Evolutionary conservation across 371 early-diverging fungal genomes (phyloP).

Genomic region (Homolaphlyctis polyrhiza): DNA sequence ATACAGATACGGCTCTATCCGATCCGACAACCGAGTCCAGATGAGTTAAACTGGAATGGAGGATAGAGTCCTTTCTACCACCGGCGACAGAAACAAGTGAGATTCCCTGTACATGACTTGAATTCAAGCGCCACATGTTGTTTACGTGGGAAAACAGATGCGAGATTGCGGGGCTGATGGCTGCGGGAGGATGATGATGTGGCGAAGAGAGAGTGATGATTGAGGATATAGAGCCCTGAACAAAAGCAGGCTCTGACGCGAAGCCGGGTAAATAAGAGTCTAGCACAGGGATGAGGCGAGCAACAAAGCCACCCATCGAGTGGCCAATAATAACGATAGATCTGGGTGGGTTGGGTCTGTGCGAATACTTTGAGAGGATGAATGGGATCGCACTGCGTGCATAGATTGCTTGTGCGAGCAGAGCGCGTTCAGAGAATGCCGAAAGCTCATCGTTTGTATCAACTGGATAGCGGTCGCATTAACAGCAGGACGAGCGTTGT

Average conservation of each 20-base stretch:
- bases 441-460: conserved; percentile 90
- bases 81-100: conserved; percentile 85
- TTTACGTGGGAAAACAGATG: conserved; percentile 72
- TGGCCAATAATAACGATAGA: conserved; percentile 88
- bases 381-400: conserved; percentile 81
- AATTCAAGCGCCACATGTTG: conserved; percentile 56
- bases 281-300: conserved; percentile 36
- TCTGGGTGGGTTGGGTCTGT: conserved; percentile 18
- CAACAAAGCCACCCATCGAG: conserved; percentile 96
- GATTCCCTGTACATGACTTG: conserved; percentile 38
- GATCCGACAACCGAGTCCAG: conserved; percentile 65
- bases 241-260: neutral
- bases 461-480: conserved; percentile 48
- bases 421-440: conserved; percentile 74
- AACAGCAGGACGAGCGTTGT: conserved; percentile 2
- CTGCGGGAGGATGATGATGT: conserved; percentile 78
- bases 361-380: conserved; percentile 51
- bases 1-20: conserved; percentile 49
- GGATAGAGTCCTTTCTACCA: conserved; percentile 81
- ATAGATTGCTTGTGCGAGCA: conserved; percentile 77
- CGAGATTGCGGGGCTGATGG: conserved; percentile 71
- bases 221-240: conserved; percentile 64
- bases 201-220: conserved; percentile 90
- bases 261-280: neutral
- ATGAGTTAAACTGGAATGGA: conserved; percentile 72